These are phyloP conservation scores for Colletotrichum destructivum DNA, from an alignment of 2,329 filamentous ascomycete species.

Conservation along the genomic window DNA sequence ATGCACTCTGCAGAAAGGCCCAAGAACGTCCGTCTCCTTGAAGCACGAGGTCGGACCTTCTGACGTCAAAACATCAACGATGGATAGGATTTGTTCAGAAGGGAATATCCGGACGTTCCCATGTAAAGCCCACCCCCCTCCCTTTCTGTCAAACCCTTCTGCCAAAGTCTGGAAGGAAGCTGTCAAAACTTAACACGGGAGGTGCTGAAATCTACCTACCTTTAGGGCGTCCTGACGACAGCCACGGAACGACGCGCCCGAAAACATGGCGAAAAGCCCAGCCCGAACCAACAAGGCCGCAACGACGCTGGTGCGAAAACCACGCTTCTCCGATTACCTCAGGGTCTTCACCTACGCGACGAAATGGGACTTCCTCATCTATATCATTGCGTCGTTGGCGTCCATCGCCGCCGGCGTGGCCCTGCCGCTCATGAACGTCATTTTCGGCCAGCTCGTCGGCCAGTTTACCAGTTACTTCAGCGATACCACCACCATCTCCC, in stretches of 20 bases:
- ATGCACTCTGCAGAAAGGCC: constrained; percentile 20
- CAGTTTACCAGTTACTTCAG: constrained; percentile 49
- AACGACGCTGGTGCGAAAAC: constrained; percentile 17
- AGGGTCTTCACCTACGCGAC: constrained; percentile 51
- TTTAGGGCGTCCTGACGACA: neutral
- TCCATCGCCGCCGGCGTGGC: constrained; percentile 53
- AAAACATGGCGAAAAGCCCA: constrained; percentile 8
- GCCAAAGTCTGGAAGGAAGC: constrained; percentile 12
- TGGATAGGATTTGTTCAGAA: neutral
- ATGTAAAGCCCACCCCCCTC: constrained; percentile 10
- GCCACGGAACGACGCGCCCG: neutral
- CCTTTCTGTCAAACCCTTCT: neutral
- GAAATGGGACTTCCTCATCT: constrained; percentile 50
- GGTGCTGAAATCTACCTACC: neutral
- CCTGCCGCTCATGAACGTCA: constrained; percentile 56
- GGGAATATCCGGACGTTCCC: constrained; percentile 3
- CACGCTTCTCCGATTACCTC: constrained; percentile 35
- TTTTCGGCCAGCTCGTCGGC: constrained; percentile 52
- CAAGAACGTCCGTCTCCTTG: constrained; percentile 23
- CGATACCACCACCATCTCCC: constrained; percentile 46
- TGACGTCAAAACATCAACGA: constrained; percentile 26
- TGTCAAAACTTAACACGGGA: constrained; percentile 19
- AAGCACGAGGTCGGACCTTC: constrained; percentile 25
- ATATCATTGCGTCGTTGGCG: constrained; percentile 48
- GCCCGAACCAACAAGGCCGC: neutral